These are phyloP conservation scores for Carnegiea gigantea DNA, from an alignment of 179 eudicot genomes.

Conservation along the genomic window DNA sequence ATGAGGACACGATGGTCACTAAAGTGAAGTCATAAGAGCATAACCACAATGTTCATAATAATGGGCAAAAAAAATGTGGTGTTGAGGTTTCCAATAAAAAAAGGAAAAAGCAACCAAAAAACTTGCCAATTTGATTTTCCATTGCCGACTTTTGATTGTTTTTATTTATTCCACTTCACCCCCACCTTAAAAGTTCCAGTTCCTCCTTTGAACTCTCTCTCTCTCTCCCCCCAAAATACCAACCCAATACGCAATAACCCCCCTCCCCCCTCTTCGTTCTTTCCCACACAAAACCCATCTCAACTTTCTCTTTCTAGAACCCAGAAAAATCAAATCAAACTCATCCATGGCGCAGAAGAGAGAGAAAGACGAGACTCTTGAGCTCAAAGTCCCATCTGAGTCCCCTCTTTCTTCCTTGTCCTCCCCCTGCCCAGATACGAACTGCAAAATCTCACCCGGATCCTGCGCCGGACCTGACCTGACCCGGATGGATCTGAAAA, in stretches of 20 bases:
- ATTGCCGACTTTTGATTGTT: constrained; percentile 36
- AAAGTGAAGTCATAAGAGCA: not conserved
- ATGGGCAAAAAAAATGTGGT: constrained; percentile 9
- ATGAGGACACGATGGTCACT: constrained; percentile 5
- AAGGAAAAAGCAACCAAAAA: not conserved
- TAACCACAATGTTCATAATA: not conserved
- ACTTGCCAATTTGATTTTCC: constrained; percentile 8
- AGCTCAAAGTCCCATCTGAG: constrained; percentile 51
- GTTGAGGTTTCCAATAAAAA: constrained; percentile 21
- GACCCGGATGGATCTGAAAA: constrained; percentile 3
- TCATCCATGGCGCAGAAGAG: constrained; percentile 54
- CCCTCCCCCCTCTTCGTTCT: not conserved
- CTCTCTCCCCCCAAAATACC: not conserved
- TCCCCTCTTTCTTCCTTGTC: constrained; percentile 23
- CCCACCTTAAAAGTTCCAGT: constrained; percentile 8
- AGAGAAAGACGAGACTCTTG: constrained; percentile 64
- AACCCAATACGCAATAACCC: too few relatives aligned
- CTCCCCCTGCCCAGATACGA: constrained; percentile 14
- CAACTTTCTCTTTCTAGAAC: constrained; percentile 1
- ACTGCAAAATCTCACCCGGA: constrained; percentile 24
- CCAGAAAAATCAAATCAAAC: not conserved
- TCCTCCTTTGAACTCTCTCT: not conserved
- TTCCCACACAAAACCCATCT: not conserved
- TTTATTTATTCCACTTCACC: not conserved
- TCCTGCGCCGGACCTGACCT: constrained; percentile 18